Evolutionary conservation across 2,329 filamentous ascomycete species (phyloP), one percentile per base, ranked within the genome.

Genomic region (Pyrenochaeta sp.): DNA sequence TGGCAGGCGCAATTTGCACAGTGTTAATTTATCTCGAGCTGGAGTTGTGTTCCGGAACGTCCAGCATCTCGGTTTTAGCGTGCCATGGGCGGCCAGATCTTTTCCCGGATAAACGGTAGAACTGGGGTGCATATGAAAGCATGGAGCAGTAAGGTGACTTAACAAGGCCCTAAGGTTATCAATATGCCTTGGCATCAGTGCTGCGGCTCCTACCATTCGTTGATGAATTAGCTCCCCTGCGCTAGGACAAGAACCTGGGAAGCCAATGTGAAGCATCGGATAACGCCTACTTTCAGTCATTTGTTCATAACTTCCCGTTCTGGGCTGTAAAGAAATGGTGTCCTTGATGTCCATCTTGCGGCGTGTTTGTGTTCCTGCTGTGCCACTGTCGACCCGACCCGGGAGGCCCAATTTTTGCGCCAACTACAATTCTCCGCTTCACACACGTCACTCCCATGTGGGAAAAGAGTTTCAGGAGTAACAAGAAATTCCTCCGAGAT

Each of bases 101-200:
- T 20, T 30, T 50, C 56, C 53, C 56, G 56, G 52, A 39, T 59
- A 59, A 59, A 59, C 35, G 52, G 56, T 51, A 49, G 50, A 49
- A 42, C 45, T 40, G 47, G 55, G 47, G 45, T 40, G 18, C 29
- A 45, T 31, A 55, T 51, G 45, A 49, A 44, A 41, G 39, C 37
- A 30, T 21, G 47, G 47, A 36, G 36, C 17, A 35, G 17, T 15
- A 29, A 23, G 21, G 11, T 15, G 29, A n/a, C 21, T 32, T 32
- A 15, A n/a, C 6, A 44, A 33, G 30, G 41, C 29, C 29, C 27
- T 42, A 30, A 27, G 27, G 23, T 23, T 30, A 23, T 42, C 17
- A 18, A 31, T 30, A 23, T 33, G 17, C 27, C 41, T 33, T 50
- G 33, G 41, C 41, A 45, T 41, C 14, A 31, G 48, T 31, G 15